phyloP scores from a whole-genome alignment of 1,284 basidiomycete species.

The Ustilago trichophora region DNA sequence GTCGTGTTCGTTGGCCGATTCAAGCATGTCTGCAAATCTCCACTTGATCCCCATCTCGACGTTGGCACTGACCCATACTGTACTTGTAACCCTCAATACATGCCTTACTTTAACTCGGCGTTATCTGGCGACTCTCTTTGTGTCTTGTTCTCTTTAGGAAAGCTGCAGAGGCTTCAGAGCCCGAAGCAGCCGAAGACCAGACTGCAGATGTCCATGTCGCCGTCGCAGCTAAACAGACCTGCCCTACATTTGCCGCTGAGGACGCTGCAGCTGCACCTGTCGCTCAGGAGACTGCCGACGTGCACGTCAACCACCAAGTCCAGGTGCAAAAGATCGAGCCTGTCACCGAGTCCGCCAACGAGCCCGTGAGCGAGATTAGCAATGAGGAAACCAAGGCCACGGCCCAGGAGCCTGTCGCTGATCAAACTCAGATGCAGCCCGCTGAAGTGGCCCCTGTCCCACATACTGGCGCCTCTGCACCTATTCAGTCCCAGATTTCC shows the following conservation, averaged over 20 bases:
- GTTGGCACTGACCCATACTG: conserved; percentile 11
- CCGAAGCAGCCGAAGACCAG: background rate
- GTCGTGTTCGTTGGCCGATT: background rate
- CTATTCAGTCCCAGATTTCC: too few relatives aligned
- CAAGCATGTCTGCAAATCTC: background rate
- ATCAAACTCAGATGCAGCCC: too few relatives aligned
- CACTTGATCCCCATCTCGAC: background rate
- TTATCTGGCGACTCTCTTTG: background rate
- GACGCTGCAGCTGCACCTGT: background rate
- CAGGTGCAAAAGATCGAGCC: background rate
- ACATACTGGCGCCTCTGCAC: background rate
- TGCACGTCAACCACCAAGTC: too few relatives aligned
- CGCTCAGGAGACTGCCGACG: too few relatives aligned
- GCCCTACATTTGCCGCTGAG: background rate
- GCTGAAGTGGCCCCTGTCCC: too few relatives aligned
- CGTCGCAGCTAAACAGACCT: too few relatives aligned
- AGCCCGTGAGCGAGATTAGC: background rate
- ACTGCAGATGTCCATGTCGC: background rate
- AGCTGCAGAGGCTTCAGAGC: background rate
- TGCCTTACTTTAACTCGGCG: background rate
- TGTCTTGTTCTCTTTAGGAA: background rate
- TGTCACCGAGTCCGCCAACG: background rate
- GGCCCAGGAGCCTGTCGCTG: too few relatives aligned
- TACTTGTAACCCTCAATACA: conserved; percentile 14
- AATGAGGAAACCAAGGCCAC: background rate